Evolutionary conservation across 2,329 filamentous ascomycete genomes (phyloP).

Genomic region (Penicillium sclerotiorum): DNA sequence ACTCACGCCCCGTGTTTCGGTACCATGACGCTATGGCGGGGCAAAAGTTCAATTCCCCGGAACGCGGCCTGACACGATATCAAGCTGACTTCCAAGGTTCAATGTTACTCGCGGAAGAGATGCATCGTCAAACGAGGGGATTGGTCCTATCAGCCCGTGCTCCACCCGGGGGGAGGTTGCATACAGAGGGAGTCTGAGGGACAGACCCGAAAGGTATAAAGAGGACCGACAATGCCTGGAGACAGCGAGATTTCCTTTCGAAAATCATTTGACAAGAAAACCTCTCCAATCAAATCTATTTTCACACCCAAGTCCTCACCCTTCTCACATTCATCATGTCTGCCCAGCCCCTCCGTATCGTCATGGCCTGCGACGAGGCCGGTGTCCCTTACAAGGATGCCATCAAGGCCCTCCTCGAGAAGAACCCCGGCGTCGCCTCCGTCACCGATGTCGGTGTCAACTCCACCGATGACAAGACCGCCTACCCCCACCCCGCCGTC

Average conservation of each 20-base stretch:
- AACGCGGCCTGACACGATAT: slow-evolving; percentile 12
- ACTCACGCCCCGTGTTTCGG: slow-evolving; percentile 1
- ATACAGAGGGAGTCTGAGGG: no score
- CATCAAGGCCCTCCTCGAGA: slow-evolving; percentile 72
- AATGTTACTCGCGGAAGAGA: slow-evolving; percentile 1
- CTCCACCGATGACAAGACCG: slow-evolving; percentile 69
- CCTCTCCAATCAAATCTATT: not conserved
- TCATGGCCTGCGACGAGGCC: slow-evolving; percentile 69
- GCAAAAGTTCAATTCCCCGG: slow-evolving; percentile 3
- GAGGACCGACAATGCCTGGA: not conserved
- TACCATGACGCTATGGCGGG: slow-evolving; percentile 29
- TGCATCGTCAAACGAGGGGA: slow-evolving; percentile 3
- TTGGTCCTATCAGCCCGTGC: slow-evolving; percentile 19
- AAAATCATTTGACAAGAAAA: not conserved
- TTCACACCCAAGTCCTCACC: not conserved
- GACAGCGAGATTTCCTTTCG: not conserved
- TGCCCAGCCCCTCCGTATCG: slow-evolving; percentile 57
- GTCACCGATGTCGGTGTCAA: slow-evolving; percentile 76
- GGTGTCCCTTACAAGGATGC: slow-evolving; percentile 77
- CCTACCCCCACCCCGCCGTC: slow-evolving; percentile 78
- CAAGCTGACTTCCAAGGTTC: slow-evolving; percentile 11
- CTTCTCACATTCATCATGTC: slow-evolving; percentile 27
- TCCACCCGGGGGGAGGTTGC: slow-evolving; percentile 14
- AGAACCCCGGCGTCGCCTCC: slow-evolving; percentile 66
- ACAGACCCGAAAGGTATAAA: slow-evolving; percentile 11